phyloP scores from a whole-genome alignment of 1,284 basidiomycete genomes.

The Naganishia sp. region DNA sequence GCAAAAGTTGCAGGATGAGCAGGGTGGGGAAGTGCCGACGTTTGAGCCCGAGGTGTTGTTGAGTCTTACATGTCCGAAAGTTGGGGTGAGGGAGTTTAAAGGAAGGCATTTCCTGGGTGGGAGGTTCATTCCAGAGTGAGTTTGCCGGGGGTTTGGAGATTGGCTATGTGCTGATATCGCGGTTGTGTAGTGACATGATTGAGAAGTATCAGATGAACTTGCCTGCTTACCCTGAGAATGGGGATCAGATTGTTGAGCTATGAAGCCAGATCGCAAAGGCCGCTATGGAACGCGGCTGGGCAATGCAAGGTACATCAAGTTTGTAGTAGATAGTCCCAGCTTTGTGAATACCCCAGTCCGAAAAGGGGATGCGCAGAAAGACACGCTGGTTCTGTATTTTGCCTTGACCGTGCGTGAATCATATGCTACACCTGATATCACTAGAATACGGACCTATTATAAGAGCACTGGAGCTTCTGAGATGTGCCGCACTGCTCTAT shows the following conservation, averaged over 20 bases:
- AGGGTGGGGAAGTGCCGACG: constrained; percentile 61
- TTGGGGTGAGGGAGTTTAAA: constrained; percentile 72
- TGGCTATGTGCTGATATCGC: not conserved
- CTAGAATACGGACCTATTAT: too few species aligned
- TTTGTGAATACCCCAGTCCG: too few species aligned
- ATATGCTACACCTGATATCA: too few species aligned
- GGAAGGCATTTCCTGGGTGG: constrained; percentile 90
- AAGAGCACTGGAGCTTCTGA: too few species aligned
- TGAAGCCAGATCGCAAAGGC: not conserved
- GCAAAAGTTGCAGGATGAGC: constrained; percentile 57
- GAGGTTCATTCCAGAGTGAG: constrained; percentile 82
- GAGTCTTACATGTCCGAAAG: constrained; percentile 91
- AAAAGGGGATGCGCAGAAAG: too few species aligned
- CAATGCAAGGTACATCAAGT: not conserved
- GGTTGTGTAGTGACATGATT: constrained; percentile 61
- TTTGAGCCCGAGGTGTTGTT: constrained; percentile 78
- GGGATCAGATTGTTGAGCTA: constrained; percentile 77
- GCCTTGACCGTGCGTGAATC: too few species aligned
- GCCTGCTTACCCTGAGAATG: constrained; percentile 68
- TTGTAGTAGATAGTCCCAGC: not conserved
- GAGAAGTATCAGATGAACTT: constrained; percentile 74
- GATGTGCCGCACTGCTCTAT: too few species aligned
- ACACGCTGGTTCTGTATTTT: too few species aligned
- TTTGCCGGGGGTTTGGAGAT: not conserved
- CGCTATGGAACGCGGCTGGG: not conserved